Evolutionary conservation across 2,329 filamentous ascomycete genomes (phyloP).

Genomic region (Colletotrichum sublineola): DNA sequence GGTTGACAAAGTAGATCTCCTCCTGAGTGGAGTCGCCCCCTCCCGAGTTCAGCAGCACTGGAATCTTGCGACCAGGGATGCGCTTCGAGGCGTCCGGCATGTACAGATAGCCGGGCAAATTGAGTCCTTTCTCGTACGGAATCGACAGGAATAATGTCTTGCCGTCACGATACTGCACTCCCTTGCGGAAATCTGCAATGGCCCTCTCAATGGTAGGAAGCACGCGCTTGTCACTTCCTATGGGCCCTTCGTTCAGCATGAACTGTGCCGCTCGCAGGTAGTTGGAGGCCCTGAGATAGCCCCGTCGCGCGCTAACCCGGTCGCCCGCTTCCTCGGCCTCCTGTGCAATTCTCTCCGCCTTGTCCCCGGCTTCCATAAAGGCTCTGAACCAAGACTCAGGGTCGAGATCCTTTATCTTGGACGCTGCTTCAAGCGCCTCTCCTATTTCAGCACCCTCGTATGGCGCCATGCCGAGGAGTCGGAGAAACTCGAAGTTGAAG

Average conservation of each 20-base stretch:
- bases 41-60: constrained; percentile 52
- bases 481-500: no score
- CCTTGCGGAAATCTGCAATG: constrained; percentile 47
- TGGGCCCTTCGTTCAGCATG: no score
- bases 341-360: constrained; percentile 44
- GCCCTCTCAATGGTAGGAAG: constrained; percentile 47
- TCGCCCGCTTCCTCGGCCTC: constrained; percentile 51
- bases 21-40: constrained; percentile 56
- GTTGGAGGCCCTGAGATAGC: constrained; percentile 57
- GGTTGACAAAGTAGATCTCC: constrained; percentile 55
- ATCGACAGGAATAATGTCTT: constrained; percentile 51
- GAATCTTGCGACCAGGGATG: constrained; percentile 46
- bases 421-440: no score
- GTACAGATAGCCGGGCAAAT: constrained; percentile 54
- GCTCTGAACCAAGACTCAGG: no score
- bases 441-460: no score
- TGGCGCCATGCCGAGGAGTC: no score
- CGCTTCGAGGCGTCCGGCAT: constrained; percentile 47
- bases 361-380: no score
- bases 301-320: constrained; percentile 49
- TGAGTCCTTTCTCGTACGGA: constrained; percentile 51
- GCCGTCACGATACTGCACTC: constrained; percentile 47
- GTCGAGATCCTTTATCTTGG: no score
- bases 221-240: background rate
- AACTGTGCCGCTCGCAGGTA: constrained; percentile 52